Evolutionary conservation across 1,284 basidiomycete species (phyloP).

Genomic region (Meira nashicola): DNA sequence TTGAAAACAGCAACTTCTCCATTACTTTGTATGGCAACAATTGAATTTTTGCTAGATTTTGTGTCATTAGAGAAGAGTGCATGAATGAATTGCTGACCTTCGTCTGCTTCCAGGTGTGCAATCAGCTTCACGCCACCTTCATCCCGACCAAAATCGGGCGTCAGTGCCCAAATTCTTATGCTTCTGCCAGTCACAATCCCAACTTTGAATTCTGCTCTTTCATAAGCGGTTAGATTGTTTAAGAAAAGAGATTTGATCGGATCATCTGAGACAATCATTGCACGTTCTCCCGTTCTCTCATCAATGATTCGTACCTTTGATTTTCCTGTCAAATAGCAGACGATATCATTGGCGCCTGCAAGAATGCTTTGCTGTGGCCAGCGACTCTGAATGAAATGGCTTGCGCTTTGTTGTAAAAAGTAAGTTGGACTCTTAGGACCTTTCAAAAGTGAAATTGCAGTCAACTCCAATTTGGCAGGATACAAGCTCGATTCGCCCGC

Average conservation of each 20-base stretch:
- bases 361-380: slow-evolving; percentile 14
- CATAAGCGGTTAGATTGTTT: background rate
- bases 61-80: background rate
- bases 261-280: slow-evolving; percentile 6
- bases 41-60: background rate
- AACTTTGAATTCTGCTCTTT: background rate
- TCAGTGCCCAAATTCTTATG: slow-evolving; percentile 1
- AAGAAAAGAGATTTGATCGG: slow-evolving; percentile 1
- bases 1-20: background rate
- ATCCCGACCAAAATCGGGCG: background rate
- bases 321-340: slow-evolving; percentile 26
- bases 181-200: too few relatives aligned
- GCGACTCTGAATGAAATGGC: slow-evolving; percentile 14
- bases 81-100: background rate
- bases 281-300: slow-evolving; percentile 17
- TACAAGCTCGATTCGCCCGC: slow-evolving; percentile 21
- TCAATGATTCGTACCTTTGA: slow-evolving; percentile 27
- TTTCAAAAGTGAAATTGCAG: slow-evolving; percentile 21
- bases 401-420: slow-evolving; percentile 13
- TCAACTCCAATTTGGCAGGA: slow-evolving; percentile 22
- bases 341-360: slow-evolving; percentile 15
- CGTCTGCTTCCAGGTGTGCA: background rate
- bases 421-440: slow-evolving; percentile 20
- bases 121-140: background rate
- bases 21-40: slow-evolving; percentile 1